phyloP scores from a whole-genome alignment of 164 flowering plant genomes.

The Vitis cinerea region DNA sequence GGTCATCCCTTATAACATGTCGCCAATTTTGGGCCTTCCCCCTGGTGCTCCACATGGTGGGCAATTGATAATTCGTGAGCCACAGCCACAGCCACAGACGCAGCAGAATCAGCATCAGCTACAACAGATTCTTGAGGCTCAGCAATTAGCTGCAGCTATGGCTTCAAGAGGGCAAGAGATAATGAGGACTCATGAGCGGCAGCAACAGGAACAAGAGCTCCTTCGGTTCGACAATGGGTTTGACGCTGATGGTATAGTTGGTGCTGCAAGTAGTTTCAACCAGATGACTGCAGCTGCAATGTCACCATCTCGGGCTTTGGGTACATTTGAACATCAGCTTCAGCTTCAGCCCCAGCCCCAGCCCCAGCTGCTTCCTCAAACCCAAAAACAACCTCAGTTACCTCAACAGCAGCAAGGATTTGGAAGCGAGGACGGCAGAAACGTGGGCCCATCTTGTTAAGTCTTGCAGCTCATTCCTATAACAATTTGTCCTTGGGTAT shows the following conservation, averaged over 20 bases:
- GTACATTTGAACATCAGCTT: slow-evolving; percentile 21
- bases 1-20: slow-evolving; percentile 10
- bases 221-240: slow-evolving; percentile 24
- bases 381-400: slow-evolving; percentile 2
- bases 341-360: slow-evolving; percentile 17
- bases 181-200: slow-evolving; percentile 29
- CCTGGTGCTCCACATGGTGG: slow-evolving; percentile 4
- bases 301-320: slow-evolving; percentile 32
- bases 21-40: slow-evolving; percentile 26
- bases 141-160: slow-evolving; percentile 33
- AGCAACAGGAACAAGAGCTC: slow-evolving; percentile 24
- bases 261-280: slow-evolving; percentile 21
- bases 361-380: slow-evolving; percentile 8
- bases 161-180: slow-evolving; percentile 39
- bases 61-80: slow-evolving; percentile 12
- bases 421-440: slow-evolving; percentile 25
- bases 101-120: slow-evolving; percentile 20
- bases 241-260: slow-evolving; percentile 13
- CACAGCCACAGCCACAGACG: slow-evolving; percentile 18
- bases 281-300: slow-evolving; percentile 9
- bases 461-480: too few species aligned
- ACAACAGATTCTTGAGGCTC: slow-evolving; percentile 37
- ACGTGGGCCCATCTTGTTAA: slow-evolving; percentile 24
- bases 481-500: too few species aligned
- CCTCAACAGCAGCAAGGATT: slow-evolving; percentile 9